phyloP scores from a whole-genome alignment of 1,284 basidiomycete genomes.

The Irpex rosettiformis region DNA sequence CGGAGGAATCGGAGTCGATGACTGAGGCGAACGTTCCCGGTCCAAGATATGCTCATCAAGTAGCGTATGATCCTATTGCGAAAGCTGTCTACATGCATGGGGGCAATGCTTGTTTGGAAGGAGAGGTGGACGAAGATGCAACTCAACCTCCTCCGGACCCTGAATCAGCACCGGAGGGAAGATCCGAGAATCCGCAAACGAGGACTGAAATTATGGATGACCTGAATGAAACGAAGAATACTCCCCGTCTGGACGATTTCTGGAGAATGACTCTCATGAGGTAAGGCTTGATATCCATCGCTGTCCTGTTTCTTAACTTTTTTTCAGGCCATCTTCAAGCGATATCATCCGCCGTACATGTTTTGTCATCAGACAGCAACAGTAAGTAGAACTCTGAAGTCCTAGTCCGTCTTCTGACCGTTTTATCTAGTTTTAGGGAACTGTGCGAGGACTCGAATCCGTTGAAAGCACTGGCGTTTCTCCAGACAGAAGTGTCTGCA shows the following conservation, averaged over 20 bases:
- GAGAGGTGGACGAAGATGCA: conserved; percentile 9
- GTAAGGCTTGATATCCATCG: conserved; percentile 33
- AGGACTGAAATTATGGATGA: conserved; percentile 6
- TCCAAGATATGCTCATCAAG: conserved; percentile 70
- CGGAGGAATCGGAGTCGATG: conserved; percentile 20
- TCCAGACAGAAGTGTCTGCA: conserved; percentile 64
- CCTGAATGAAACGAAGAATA: conserved; percentile 30
- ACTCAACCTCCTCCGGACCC: neutral
- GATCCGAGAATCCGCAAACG: neutral
- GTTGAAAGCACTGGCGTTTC: conserved; percentile 66
- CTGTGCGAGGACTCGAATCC: conserved; percentile 65
- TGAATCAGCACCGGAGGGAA: neutral
- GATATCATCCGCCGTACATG: conserved; percentile 59
- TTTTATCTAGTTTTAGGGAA: conserved; percentile 61
- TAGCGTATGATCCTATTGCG: conserved; percentile 61
- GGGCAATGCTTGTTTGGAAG: conserved; percentile 53
- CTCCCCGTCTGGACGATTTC: conserved; percentile 63
- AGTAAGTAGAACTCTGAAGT: conserved; percentile 55
- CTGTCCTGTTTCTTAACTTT: neutral
- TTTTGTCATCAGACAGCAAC: conserved; percentile 64
- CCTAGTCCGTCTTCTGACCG: neutral
- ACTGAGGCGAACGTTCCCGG: conserved; percentile 12
- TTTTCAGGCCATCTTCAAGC: conserved; percentile 48
- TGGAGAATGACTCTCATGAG: conserved; percentile 69
- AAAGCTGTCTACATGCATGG: conserved; percentile 66